Evolutionary conservation across 208 protist genomes (phyloP), one percentile per base, ranked within the genome.

Genomic region (Vickermania ingenoplastis): DNA sequence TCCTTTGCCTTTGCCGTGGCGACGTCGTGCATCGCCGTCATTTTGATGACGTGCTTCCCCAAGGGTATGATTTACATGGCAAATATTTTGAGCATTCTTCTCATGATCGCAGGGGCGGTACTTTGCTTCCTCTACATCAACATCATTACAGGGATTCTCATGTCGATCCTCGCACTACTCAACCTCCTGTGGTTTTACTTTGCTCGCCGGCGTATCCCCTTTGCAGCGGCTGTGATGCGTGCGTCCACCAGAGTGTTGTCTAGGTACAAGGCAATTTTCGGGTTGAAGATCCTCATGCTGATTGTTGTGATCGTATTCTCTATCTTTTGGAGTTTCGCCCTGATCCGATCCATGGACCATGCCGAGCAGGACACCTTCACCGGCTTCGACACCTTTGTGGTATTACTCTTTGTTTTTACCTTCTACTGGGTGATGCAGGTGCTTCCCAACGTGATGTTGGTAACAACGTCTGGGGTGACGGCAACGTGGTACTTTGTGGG

Each of bases 401-500:
- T 83, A 31, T 55, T 57, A 7, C 49, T 87, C 57, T 71, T 89
- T 56, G 63, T 83, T 27, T 63, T 94, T 14, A 63, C 73, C 28
- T 58, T 93, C 49, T 69, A 83, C 51, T 86, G 79, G 71, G 60
- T 79, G 23, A 71, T 58, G 57, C 76, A 94, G 64, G 87, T 94
- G 59, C 57, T 89, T 21, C 58, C 67, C 22, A 94, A 95, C 64
- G 41, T 94, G 31, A 85, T 91, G 73, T 83, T 94, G 59, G 82
- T 89, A 28, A 93, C 86, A 52, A 83, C 84, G 13, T 56, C 72
- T 2, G 88, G 89, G 30, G 70, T 93, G 22, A 73, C 81, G 22
- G 88, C 86, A 1, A 92, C 84, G 48, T 94, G 88, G 91, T 96
- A 94, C 77, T 96, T 93, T 71, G 81, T 79, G 11, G 85, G 83